Evolutionary conservation across 116 monocot genomes (phyloP).

Genomic region (Phalaenopsis hybrid): DNA sequence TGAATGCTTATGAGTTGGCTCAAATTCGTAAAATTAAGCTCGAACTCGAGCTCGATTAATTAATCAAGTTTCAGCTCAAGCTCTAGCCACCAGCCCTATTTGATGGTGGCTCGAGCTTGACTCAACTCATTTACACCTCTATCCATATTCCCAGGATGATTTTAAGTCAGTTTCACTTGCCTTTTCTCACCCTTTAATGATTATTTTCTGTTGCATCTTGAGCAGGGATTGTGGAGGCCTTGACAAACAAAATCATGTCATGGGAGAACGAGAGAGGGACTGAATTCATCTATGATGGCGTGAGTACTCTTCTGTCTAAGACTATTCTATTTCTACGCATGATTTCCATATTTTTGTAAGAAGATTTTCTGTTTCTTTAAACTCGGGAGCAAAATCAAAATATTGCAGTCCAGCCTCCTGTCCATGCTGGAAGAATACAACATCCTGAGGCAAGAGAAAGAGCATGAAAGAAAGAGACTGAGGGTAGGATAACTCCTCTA

Average conservation of each 20-base stretch:
- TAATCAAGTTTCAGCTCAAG: no score
- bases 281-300: conserved; percentile 77
- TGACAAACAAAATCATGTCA: conserved; percentile 45
- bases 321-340: neutral
- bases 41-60: no score
- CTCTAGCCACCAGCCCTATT: no score
- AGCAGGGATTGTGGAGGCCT: conserved; percentile 66
- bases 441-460: conserved; percentile 44
- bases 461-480: conserved; percentile 46
- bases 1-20: no score
- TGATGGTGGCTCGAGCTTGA: no score
- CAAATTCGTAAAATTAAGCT: no score
- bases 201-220: neutral
- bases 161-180: no score
- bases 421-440: conserved; percentile 52
- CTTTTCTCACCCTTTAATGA: no score
- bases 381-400: neutral
- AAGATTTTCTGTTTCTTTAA: neutral
- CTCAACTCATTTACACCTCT: no score
- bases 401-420: conserved; percentile 34
- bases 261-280: conserved; percentile 82
- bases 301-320: conserved; percentile 22
- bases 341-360: no score
- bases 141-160: neutral
- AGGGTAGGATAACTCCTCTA: conserved; percentile 23